Evolutionary conservation across 2,329 filamentous ascomycete genomes (phyloP), one percentile per base, ranked within the genome.

Genomic region (Lachnellula hyalina): DNA sequence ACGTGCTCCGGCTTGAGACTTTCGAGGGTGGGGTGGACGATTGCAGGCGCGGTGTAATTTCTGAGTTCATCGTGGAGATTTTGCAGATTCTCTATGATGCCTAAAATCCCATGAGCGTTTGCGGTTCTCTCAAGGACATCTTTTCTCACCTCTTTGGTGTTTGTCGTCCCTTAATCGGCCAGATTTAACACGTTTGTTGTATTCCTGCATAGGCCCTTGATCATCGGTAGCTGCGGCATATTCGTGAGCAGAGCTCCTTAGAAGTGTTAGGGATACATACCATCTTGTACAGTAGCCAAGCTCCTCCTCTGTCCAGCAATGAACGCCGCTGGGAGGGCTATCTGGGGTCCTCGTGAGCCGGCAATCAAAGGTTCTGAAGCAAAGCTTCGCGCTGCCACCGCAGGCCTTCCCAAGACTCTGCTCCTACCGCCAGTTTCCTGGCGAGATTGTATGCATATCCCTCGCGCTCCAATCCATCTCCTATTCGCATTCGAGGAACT

Each of bases 61-160:
- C 80, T 76, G 44, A 99, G 79, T 67, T 90, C 89, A 57, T 95
- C 84, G 72, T 96, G 89, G 12, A 99, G 83, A 68, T 92, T 85
- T 73, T 99, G 90, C 5, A 99, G 79, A 66, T 83, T 89, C 68
- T 94, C 83, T 64, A 99, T 92, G 63, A 99, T 93, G 42, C 85
- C 90, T 92, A 58, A 41, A 51, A 53, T 28, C 54, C 54, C 59
- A 44, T 44, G 19, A 44, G 41, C 19, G 8, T 44, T 19, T 44
- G 21, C 41, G 41, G 17, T 11, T 19, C n/a, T 25, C 21, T 44
- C 17, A 21, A 25, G 12, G n/a, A 9, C 21, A 12, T 1, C 2
- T 14, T 36, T 57, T 45, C 75, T 63, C 74, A 91, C 89, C 86
- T 79, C 94, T 79, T 72, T 99, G 94, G 72, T 96, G 89, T 61